Evolutionary conservation across 495 filamentous ascomycete species (phyloP), one percentile per base, ranked within the genome.

Genomic region (Entonaema liquescens): DNA sequence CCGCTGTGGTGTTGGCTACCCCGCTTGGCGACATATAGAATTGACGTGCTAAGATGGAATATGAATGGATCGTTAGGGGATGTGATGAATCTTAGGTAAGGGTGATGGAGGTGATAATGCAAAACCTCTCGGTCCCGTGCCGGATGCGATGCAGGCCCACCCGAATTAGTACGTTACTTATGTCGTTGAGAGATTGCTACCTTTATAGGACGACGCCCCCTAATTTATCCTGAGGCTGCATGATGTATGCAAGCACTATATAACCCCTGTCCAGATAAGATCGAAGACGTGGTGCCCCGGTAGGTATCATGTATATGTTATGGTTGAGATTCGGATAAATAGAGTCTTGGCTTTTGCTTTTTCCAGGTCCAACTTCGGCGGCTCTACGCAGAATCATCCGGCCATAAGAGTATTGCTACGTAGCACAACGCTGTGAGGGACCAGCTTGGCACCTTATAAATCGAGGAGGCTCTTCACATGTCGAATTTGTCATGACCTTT

Each of bases 161-260:
- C 15, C 54, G 36, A 47, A 28, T 8, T 50, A 28, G 11, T 52
- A 38, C 53, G 53, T 59, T 44, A 35, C 25, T 25, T 17, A 29
- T 54, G 67, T 59, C 36, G 67, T 69, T 58, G 58, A 13, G 33
- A 19, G 57, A 40, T 15, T 35, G 68, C 21, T 47, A 36, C 1
- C 21, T 57, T 60, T 57, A 36, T 71, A 71, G n/a, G 31, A 3
- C 58, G 52, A 71, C 68, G 44, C 68, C 68, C 68, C 63, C 63
- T 62, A 68, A 65, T 72, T 68, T 68, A 68, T 65, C 64, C 65
- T 65, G 70, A 72, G 70, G 70, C 70, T 72, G 70, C 70, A 64
- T 59, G 59, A 64, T 60, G 54, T 64, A 64, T 57, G 54, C 53
- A 47, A 60, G 65, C 31, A 61, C 44, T 68, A 38, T 72, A 68